phyloP scores from a whole-genome alignment of 495 filamentous ascomycete species.

The Aspergillus egyptiacus region DNA sequence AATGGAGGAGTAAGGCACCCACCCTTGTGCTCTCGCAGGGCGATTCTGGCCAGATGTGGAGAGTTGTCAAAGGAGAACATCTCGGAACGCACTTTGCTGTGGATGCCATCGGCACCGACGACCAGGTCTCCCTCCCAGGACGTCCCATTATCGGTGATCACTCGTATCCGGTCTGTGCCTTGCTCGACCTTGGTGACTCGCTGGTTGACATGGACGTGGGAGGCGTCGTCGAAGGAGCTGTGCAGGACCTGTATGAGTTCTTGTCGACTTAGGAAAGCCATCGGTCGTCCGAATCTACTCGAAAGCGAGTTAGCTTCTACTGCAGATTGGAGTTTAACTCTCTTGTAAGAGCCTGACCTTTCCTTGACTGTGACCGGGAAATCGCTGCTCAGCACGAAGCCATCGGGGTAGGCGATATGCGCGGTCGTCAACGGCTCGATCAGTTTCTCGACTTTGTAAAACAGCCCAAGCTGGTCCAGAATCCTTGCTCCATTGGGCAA shows the following conservation, averaged over 20 bases:
- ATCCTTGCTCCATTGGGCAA: slow-evolving; percentile 10
- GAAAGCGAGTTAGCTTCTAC: neutral
- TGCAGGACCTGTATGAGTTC: slow-evolving; percentile 24
- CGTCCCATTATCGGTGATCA: slow-evolving; percentile 1
- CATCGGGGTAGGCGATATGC: neutral
- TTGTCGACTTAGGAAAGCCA: slow-evolving; percentile 27
- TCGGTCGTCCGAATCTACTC: slow-evolving; percentile 13
- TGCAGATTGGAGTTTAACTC: neutral
- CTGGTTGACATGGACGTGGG: neutral
- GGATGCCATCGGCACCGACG: slow-evolving; percentile 6
- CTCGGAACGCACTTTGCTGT: slow-evolving; percentile 3
- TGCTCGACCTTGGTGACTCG: slow-evolving; percentile 12
- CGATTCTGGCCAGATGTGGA: slow-evolving; percentile 1
- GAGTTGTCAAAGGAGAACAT: slow-evolving; percentile 31
- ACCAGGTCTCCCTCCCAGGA: slow-evolving; percentile 7
- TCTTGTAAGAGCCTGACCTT: no score
- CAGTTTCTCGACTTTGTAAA: neutral
- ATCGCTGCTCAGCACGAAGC: neutral
- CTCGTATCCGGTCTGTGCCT: neutral
- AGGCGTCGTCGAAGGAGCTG: neutral
- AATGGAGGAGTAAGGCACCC: neutral
- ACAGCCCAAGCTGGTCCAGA: slow-evolving; percentile 13
- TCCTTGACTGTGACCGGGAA: slow-evolving; percentile 4
- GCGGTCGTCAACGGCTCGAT: slow-evolving; percentile 2
- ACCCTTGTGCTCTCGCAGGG: neutral